phyloP scores from a whole-genome alignment of 768 basidiomycete species.

The Mycena maculata region DNA sequence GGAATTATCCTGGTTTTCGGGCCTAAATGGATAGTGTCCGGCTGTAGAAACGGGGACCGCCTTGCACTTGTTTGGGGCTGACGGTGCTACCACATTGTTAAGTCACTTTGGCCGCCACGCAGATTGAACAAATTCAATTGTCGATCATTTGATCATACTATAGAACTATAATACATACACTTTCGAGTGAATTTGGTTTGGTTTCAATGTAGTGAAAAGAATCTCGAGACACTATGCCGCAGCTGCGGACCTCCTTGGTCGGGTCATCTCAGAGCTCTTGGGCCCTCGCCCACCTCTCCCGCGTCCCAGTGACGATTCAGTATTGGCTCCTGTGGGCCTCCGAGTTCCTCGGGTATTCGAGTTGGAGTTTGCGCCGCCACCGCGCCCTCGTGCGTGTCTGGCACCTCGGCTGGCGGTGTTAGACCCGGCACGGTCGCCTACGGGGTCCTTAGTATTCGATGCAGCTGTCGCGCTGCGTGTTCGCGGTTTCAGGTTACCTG shows the following conservation, averaged over 20 bases:
- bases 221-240: not conserved
- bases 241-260: conserved; percentile 17
- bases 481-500: conserved; percentile 17
- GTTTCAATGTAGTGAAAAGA: not conserved
- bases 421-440: conserved; percentile 12
- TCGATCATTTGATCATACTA: no score
- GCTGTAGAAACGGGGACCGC: no score
- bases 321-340: conserved; percentile 20
- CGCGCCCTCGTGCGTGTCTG: conserved; percentile 27
- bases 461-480: conserved; percentile 25
- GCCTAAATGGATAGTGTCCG: no score
- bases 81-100: no score
- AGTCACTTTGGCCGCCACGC: no score
- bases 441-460: conserved; percentile 22
- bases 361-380: conserved; percentile 13
- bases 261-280: conserved; percentile 17
- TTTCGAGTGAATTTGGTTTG: conserved; percentile 14
- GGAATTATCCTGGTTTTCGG: no score
- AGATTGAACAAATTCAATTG: no score
- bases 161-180: conserved; percentile 21
- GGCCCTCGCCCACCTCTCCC: conserved; percentile 23
- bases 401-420: conserved; percentile 13
- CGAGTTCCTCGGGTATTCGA: conserved; percentile 21
- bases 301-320: conserved; percentile 26
- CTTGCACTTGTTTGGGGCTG: no score